Base-by-base conservation (phyloP, 805 yeast species). In the Cyberlindnera mrakii region DNA sequence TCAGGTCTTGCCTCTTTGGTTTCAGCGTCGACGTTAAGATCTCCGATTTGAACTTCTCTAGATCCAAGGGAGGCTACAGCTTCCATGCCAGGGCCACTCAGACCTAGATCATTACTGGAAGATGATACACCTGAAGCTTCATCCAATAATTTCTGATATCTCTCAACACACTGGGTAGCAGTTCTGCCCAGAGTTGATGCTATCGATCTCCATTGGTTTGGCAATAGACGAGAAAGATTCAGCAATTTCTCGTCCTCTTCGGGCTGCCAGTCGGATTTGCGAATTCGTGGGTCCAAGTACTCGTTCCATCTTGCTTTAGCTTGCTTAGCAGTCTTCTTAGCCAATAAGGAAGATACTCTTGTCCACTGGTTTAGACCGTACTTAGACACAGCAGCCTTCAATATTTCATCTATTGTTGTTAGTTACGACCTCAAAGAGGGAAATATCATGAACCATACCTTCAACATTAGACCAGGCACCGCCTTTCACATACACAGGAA, bases 361-460 rank as follows among this genome's bases (percentile, higher is more conserved):
- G 93, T 75, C 99, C 99, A 91, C 56, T 93, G 96, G 53, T 86
- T 89, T 16, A 89, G 68, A 0, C 99, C 99, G 62, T 91, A 91
- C 58, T 91, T 93, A 33, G 93, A 76, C 2, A 93, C 85, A 1
- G 96, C 96, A 0, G 96, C 96, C 50, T 82, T 81, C 35, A 91
- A 68, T 35, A 93, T 83, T 32, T 39, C 36, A 16, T 39, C 41
- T 37, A 19, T 18, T n/a, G n/a, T 2, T 37, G 34, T 37, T 37
- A 37, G 16, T 14, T 14, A 9, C 8, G 4, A n/a, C 8, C 14
- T 30, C n/a, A 13, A 15, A 35, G 25, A 25, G 30, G 7, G 20
- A n/a, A 17, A 14, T 11, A 34, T 20, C n/a, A 11, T 32, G 8
- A 35, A 18, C 19, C 62, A 88, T 91, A 62, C 93, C 99, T 52